These are phyloP conservation scores for Colletotrichum tropicicola DNA, from an alignment of 2,329 filamentous ascomycete species.

Conservation along the genomic window DNA sequence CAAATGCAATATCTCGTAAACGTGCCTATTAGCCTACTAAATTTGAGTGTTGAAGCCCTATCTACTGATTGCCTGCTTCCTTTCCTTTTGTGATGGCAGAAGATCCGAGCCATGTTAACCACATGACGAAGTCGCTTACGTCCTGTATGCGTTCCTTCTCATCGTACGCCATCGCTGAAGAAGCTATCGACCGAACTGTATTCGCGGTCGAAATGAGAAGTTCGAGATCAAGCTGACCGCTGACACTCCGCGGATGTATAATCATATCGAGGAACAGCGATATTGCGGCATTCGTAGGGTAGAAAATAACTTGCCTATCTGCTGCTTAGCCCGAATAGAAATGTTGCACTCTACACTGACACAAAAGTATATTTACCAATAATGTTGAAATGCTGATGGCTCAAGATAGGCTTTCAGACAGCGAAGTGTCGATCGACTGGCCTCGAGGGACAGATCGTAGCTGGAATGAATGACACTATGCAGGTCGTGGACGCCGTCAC, in stretches of 20 bases:
- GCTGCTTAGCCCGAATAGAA: background rate
- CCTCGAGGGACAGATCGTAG: slow-evolving; percentile 34
- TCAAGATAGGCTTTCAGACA: slow-evolving; percentile 8
- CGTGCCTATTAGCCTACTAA: too few species aligned
- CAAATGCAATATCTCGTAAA: too few species aligned
- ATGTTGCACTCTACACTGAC: too few species aligned
- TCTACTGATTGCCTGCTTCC: too few species aligned
- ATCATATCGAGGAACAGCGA: slow-evolving; percentile 31
- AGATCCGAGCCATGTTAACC: slow-evolving; percentile 4
- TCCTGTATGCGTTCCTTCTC: background rate
- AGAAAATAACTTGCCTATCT: slow-evolving; percentile 17
- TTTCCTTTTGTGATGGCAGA: background rate
- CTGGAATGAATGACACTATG: slow-evolving; percentile 35
- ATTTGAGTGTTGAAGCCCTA: too few species aligned
- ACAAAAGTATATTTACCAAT: background rate
- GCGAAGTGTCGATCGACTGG: slow-evolving; percentile 32
- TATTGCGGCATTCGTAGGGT: slow-evolving; percentile 28
- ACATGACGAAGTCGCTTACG: slow-evolving; percentile 4
- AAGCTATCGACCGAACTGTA: background rate
- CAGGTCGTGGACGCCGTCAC: slow-evolving; percentile 27
- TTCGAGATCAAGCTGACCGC: slow-evolving; percentile 1
- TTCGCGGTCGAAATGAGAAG: slow-evolving; percentile 5
- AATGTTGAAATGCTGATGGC: background rate
- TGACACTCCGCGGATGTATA: slow-evolving; percentile 19
- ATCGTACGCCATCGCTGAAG: too few species aligned